Evolutionary conservation across 257 asterid genomes (phyloP).

Genomic region (Cinchona pubescens): DNA sequence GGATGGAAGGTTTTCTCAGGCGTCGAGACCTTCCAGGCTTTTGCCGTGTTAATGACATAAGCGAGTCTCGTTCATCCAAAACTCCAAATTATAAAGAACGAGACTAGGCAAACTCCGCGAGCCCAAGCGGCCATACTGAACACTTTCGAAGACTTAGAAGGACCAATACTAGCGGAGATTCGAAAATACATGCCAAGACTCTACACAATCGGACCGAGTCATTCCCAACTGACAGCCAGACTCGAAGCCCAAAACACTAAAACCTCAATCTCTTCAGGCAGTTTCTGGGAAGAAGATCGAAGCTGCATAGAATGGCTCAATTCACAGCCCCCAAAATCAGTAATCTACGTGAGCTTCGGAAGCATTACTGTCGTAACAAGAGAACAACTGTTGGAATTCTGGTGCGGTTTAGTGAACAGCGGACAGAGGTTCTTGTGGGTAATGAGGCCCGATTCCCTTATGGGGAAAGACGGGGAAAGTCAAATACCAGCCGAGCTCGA

Average conservation of each 20-base stretch:
- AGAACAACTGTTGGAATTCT: constrained; percentile 24
- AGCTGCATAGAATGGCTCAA: constrained; percentile 30
- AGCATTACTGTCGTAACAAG: constrained; percentile 20
- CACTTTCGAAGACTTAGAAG: constrained; percentile 36
- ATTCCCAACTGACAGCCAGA: constrained; percentile 19
- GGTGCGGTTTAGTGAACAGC: constrained; percentile 32
- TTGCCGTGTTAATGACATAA: constrained; percentile 20
- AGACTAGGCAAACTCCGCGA: constrained; percentile 18
- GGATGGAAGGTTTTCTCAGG: constrained; percentile 30
- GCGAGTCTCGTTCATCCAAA: constrained; percentile 7
- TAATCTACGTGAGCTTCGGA: constrained; percentile 34
- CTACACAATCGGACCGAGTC: constrained; percentile 32
- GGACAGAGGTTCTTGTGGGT: constrained; percentile 30
- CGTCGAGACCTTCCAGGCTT: constrained; percentile 34
- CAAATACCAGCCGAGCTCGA: constrained; percentile 17
- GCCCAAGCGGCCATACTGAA: constrained; percentile 30
- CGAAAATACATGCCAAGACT: constrained; percentile 24
- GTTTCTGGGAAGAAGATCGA: constrained; percentile 34
- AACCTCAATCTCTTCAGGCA: constrained; percentile 14
- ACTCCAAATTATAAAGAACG: background rate
- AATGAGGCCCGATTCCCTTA: constrained; percentile 21
- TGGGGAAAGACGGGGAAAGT: background rate
- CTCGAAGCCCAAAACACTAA: background rate
- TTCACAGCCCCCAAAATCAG: constrained; percentile 23
- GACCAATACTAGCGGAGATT: constrained; percentile 18